phyloP scores from a whole-genome alignment of 768 basidiomycete species.

The Pisolithus marmoratus region DNA sequence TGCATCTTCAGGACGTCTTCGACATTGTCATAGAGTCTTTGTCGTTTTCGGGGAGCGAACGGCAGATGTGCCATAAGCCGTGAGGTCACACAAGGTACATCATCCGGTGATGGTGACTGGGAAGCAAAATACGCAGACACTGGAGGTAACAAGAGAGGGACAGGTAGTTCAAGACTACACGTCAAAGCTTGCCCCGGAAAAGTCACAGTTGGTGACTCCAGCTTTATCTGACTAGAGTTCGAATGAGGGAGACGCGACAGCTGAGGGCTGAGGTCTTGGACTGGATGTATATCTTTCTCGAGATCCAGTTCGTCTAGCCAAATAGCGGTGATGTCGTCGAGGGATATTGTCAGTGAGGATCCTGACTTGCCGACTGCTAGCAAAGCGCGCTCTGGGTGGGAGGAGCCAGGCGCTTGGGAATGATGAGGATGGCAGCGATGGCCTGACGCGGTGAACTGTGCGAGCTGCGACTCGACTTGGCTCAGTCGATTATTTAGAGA shows the following conservation, averaged over 20 bases:
- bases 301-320: conserved; percentile 56
- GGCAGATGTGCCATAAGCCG: conserved; percentile 38
- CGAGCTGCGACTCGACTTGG: conserved; percentile 57
- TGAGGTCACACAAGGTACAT: conserved; percentile 31
- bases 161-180: conserved; percentile 15
- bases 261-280: conserved; percentile 11
- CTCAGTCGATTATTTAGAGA: conserved; percentile 78
- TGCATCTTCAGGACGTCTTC: conserved; percentile 41
- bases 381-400: conserved; percentile 23
- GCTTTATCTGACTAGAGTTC: conserved; percentile 24
- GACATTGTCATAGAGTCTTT: conserved; percentile 34
- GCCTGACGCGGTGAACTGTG: conserved; percentile 37
- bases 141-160: conserved; percentile 17
- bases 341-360: conserved; percentile 46
- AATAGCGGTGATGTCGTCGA: conserved; percentile 53
- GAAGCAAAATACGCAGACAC: conserved; percentile 15
- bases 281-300: conserved; percentile 19
- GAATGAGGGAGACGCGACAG: conserved; percentile 12
- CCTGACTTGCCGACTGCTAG: conserved; percentile 35
- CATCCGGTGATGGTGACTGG: conserved; percentile 17
- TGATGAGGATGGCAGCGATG: conserved; percentile 17
- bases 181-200: conserved; percentile 19
- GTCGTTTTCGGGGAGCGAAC: conserved; percentile 30
- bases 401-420: conserved; percentile 8
- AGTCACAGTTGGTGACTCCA: conserved; percentile 27